Evolutionary conservation across 306 rosid species (phyloP).

Genomic region (Astragalus glycyphyllos): DNA sequence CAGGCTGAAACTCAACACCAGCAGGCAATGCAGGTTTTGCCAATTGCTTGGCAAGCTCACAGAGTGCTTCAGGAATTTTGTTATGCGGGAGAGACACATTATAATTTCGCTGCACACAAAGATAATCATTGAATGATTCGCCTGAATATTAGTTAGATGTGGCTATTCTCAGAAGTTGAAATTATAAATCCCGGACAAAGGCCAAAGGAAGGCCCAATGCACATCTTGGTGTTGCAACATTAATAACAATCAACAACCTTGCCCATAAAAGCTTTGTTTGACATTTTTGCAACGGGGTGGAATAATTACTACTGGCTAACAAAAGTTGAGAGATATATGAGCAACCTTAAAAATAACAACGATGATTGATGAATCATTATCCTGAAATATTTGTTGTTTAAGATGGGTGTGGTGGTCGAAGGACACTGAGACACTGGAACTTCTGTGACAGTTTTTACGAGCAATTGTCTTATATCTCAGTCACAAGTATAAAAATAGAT

Average conservation of each 20-base stretch:
- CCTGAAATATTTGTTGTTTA: constrained; percentile 16
- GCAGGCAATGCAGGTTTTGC: constrained; percentile 85
- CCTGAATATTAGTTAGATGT: not conserved
- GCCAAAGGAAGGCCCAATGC: not conserved
- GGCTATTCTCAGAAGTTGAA: constrained; percentile 7
- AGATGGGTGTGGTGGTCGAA: not conserved
- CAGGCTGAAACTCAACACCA: constrained; percentile 85
- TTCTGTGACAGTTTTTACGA: constrained; percentile 4
- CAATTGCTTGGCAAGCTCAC: constrained; percentile 74
- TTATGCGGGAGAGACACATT: constrained; percentile 76
- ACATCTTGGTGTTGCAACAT: constrained; percentile 29
- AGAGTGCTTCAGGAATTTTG: constrained; percentile 76
- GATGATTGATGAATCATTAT: constrained; percentile 6
- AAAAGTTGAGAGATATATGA: not conserved
- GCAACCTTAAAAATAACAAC: constrained; percentile 19
- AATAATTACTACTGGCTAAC: constrained; percentile 1
- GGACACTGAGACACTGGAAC: not conserved
- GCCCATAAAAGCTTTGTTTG: constrained; percentile 14
- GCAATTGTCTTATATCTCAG: constrained; percentile 21
- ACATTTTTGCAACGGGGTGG: not conserved
- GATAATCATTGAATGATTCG: constrained; percentile 30
- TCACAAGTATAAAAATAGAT: constrained; percentile 16
- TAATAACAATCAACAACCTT: not conserved
- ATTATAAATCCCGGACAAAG: constrained; percentile 22
- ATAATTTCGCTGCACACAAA: constrained; percentile 72